Evolutionary conservation across 495 filamentous ascomycete genomes (phyloP), one percentile per base, ranked within the genome.

Genomic region (Lepidopterella palustris): DNA sequence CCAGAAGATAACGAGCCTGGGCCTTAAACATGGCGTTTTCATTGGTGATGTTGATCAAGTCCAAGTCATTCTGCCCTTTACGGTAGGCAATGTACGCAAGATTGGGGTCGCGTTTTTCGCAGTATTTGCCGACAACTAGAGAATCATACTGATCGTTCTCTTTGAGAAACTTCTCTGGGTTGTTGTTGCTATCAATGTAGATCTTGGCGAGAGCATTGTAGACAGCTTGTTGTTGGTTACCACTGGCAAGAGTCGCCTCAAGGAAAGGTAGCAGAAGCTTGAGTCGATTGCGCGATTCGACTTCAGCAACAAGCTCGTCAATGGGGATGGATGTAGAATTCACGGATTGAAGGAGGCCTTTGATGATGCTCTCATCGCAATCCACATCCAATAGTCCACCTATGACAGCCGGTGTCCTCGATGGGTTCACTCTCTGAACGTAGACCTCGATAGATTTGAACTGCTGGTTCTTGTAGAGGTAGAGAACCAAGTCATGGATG

Each of bases 381-480:
- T 97, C 95, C 52, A 99, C 91, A 70, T 97, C 95, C 45, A 99
- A 79, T n/a, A 99, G 74, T 15, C 90, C 95, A 61, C 93, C 93
- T 68, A 99, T 85, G 48, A 99, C 95, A 57, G 90, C 87, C 5
- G 95, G 95, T 24, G 95, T 92, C 64, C 93, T 81, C n/a, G 83
- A 79, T 15, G 95, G 92, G 73, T 99, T 99, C 64, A 99, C 89
- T 25, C 91, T 88, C 79, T 99, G 95, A n/a, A 99, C 95, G 66
- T 99, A 99, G 51, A 95, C 85, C 76, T 99, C 95, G 63, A 99
- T 99, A 13, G 95, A 96, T 77, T 96, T 95, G 86, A 95, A 99
- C 69, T 97, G 95, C 73, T 97, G 93, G 76, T 96, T 96, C 75
- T 96, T 91, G 78, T 97, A 99, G 24, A 99, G 88, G 73, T 96